phyloP scores from a whole-genome alignment of 805 yeast species.

The Myxozyma mucilagina region DNA sequence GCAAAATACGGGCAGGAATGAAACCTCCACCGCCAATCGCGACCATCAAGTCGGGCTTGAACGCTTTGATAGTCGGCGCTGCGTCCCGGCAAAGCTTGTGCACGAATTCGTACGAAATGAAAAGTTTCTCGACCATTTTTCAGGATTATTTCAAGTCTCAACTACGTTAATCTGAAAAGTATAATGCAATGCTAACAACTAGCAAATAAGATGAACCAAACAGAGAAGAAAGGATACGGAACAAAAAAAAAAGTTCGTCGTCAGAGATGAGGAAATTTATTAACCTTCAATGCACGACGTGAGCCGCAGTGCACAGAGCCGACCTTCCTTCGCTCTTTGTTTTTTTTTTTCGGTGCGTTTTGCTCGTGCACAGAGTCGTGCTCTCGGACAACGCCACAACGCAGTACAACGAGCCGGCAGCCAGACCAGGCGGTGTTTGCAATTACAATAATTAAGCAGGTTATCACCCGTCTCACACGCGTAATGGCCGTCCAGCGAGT shows the following conservation, averaged over 20 bases:
- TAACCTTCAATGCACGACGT: too few relatives aligned
- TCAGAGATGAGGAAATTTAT: too few relatives aligned
- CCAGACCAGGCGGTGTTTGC: too few relatives aligned
- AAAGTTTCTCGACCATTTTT: conserved; percentile 39
- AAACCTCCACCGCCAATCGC: conserved; percentile 98
- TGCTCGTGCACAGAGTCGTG: too few relatives aligned
- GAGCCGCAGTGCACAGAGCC: too few relatives aligned
- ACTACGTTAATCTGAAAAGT: neutral
- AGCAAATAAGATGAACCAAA: neutral
- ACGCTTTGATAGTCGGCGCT: conserved; percentile 54
- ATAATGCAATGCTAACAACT: neutral
- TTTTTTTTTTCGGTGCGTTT: too few relatives aligned
- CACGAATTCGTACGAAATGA: conserved; percentile 75
- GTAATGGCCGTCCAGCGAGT: too few relatives aligned
- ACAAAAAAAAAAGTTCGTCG: neutral
- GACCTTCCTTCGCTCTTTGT: too few relatives aligned
- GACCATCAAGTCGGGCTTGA: conserved; percentile 85
- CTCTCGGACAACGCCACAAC: too few relatives aligned
- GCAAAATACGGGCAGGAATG: conserved; percentile 93
- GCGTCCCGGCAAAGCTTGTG: conserved; percentile 79
- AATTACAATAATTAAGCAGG: too few relatives aligned
- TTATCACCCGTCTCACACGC: too few relatives aligned
- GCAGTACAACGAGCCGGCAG: too few relatives aligned
- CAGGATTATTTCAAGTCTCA: neutral
- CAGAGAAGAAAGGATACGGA: neutral